Base-by-base conservation (phyloP, 257 asterid species). In the Coffea canephora region DNA sequence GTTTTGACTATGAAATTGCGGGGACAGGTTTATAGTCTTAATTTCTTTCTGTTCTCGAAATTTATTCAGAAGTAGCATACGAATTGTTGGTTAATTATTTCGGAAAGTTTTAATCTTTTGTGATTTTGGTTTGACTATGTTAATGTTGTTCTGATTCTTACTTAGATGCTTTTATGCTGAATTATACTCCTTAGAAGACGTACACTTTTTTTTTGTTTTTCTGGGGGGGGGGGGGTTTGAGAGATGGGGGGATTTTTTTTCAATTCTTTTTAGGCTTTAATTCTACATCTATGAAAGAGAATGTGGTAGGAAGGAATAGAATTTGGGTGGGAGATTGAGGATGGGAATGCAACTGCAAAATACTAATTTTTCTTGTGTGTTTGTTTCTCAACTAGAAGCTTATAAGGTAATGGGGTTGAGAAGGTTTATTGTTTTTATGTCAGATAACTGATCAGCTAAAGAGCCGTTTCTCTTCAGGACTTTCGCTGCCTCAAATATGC, bases 391-490 rank as follows among this genome's bases (percentile, higher is more conserved):
- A 0, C 2, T 81, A 41, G 66, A 57, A 36, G 18, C 64, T 67
- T 65, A 31, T 62, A 49, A 48, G 54, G 12, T 14, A 9, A 39
- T 43, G 57, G 55, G 66, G 49, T 69, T 78, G 70, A 70, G 66
- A 78, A 21, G 25, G 15, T 49, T 82, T 73, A 34, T 16, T 57
- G 19, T 78, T n/a, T 73, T 10, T 75, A 27, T 86, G 76, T 77
- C 97, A 95, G 99, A 89, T 95, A 89, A 90, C 98, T 81, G 99
- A 95, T 90, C 99, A 95, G 89, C 82, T 95, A 88, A 93, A 90
- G 92, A 87, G 97, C 89, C 97, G 97, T 83, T 95, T 95, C 88
- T 91, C 97, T 79, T 92, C 98, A 77, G 97, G 94, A 82, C 84
- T 93, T 82, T 93, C 97, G 71, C 88, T 95, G 82, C 99, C 99